Base-by-base conservation (phyloP, 108 stramenopile genomes). In the Parietichytrium sp. region DNA sequence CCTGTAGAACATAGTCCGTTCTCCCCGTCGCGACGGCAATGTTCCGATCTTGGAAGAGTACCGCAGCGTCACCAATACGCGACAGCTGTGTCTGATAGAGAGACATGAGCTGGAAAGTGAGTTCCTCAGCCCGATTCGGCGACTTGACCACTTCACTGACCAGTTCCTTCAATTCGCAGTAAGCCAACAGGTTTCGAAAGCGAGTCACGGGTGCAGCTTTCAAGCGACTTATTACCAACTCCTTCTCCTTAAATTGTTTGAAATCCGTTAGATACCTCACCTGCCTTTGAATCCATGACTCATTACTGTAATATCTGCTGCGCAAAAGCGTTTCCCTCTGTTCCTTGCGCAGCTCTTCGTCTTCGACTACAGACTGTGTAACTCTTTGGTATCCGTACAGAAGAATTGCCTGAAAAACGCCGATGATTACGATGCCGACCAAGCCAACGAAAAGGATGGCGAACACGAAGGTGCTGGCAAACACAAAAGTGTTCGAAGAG, bases 31-130 rank as follows among this genome's bases (percentile, higher is more conserved):
- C 38, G 1, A 72, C 10, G 15, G 61, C 61, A 27, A 72, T 72
- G 0, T 8, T 42, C 13, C 6, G 61, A 27, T 72, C 61, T 42
- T 72, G 18, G 20, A 72, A 72, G 20, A 72, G 6, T 6, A 72
- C 42, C 12, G 20, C 61, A 16, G 61, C 61, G 42, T 72, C 61
- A 25, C 45, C 61, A 25, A 72, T 7, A 6, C 61, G 33, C 10
- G 61, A 72, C 29, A 72, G 61, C 20, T 10, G 36, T n/a, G 61
- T 72, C 25, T 31, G 33, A 25, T 72, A 72, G 16, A 72, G 61
- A 6, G 61, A 72, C 61, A 72, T 72, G 33, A 72, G 61, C 33
- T 72, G 38, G 13, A 45, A 7, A 8, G 61, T n/a, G 13, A 72
- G 23, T 38, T 72, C 61, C 13, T 12, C 10, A 0, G 61, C 61